Conservation (phyloP, 2,329 filamentous ascomycete species). For the Diaporthe sp. region DNA sequence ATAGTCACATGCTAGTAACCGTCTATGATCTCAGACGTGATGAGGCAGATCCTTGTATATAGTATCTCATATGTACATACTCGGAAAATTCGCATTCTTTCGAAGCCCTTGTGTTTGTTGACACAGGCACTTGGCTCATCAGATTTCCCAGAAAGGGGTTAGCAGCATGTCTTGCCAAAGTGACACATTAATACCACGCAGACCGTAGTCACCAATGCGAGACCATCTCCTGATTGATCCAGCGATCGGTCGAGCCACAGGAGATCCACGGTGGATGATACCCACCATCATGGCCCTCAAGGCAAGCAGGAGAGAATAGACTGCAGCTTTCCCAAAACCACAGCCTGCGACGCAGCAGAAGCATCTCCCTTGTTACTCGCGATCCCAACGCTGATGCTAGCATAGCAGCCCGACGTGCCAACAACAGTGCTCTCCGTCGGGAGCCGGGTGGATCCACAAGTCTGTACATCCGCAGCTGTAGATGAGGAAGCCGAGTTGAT, state of each 20-base stretch:
- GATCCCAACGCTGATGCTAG: constrained; percentile 73
- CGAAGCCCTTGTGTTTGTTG: too few relatives aligned
- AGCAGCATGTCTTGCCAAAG: too few relatives aligned
- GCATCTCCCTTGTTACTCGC: constrained; percentile 72
- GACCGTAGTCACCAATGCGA: too few relatives aligned
- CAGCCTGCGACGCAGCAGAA: constrained; percentile 60
- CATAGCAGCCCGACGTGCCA: constrained; percentile 66
- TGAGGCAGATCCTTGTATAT: too few relatives aligned
- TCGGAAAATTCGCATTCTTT: neutral
- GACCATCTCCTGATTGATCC: too few relatives aligned
- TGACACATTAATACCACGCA: too few relatives aligned
- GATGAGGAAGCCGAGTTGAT: constrained; percentile 61
- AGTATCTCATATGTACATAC: neutral
- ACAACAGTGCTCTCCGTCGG: constrained; percentile 71
- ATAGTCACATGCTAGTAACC: too few relatives aligned
- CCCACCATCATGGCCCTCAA: neutral
- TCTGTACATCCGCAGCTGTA: constrained; percentile 62
- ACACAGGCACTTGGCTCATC: too few relatives aligned
- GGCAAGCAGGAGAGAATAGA: constrained; percentile 34
- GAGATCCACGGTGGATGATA: too few relatives aligned
- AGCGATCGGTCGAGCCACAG: too few relatives aligned
- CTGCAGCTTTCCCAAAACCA: constrained; percentile 63
- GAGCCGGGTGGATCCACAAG: constrained; percentile 66
- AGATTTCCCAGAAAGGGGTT: too few relatives aligned
- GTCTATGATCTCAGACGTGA: too few relatives aligned